Evolutionary conservation across 805 yeast genomes (phyloP), one percentile per base, ranked within the genome.

Genomic region (Metschnikowia colocasiae): DNA sequence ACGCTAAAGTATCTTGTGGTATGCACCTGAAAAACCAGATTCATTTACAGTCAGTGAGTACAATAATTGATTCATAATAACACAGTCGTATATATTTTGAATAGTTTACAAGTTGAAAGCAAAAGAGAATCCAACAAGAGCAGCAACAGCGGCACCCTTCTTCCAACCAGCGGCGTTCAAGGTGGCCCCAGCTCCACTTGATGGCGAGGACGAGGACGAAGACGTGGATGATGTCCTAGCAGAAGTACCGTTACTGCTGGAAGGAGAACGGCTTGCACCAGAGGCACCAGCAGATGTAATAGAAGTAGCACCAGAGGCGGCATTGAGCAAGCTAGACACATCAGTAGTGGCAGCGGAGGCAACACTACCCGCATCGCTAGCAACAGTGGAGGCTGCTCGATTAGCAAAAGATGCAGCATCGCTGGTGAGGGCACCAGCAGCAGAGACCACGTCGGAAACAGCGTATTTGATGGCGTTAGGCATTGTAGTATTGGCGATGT

Each of bases 71-170:
- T 23, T 41, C 31, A n/a, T n/a, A n/a, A n/a, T n/a, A n/a, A n/a
- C n/a, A n/a, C n/a, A n/a, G n/a, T n/a, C n/a, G n/a, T n/a, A n/a
- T n/a, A n/a, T n/a, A n/a, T n/a, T n/a, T n/a, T n/a, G n/a, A n/a
- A n/a, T n/a, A n/a, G n/a, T n/a, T n/a, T n/a, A n/a, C n/a, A n/a
- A 27, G 45, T 68, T 68, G 56, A 66, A 53, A 26, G 68, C 46
- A 48, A 69, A 65, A 32, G 71, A 61, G 47, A 62, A 51, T 36
- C 73, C 74, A 39, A 69, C 62, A 45, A 69, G 39, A 43, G 66
- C 69, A 39, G 67, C 69, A 37, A 70, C 61, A 25, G 64, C 66
- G 46, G 59, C 64, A 35, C 70, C 62, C 58, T 59, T 67, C 59
- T 70, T 69, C 74, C 72, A 69, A 16, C 64, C 59, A 32, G 58